These are phyloP conservation scores for Fusarium dlaminii DNA, from an alignment of 2,329 filamentous ascomycete genomes.

Conservation along the genomic window DNA sequence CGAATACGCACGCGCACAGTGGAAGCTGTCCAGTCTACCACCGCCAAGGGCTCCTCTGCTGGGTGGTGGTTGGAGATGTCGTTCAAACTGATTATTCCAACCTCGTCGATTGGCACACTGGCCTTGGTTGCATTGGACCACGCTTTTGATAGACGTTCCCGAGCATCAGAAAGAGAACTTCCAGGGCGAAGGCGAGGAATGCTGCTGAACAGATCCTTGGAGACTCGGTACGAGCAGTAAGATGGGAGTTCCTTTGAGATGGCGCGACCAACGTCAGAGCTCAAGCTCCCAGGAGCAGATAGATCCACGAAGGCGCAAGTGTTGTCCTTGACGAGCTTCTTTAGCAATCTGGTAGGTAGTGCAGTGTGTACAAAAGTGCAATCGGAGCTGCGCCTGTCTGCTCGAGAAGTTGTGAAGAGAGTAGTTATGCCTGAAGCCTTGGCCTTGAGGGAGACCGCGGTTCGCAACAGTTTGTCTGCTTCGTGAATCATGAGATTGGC, in stretches of 20 bases:
- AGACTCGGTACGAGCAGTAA: not conserved
- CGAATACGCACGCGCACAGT: not conserved
- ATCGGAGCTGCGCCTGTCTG: not conserved
- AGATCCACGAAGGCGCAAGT: not conserved
- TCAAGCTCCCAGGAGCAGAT: not conserved
- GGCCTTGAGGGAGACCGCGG: not conserved
- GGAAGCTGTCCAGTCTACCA: not conserved
- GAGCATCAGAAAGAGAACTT: not conserved
- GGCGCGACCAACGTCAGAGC: not conserved
- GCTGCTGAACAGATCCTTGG: not conserved
- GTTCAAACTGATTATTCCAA: not conserved
- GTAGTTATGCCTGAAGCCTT: not conserved
- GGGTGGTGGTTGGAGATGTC: not conserved
- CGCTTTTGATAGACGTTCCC: not conserved
- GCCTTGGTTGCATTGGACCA: not conserved
- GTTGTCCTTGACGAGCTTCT: not conserved
- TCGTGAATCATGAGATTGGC: not conserved
- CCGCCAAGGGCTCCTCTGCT: not conserved
- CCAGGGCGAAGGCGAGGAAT: not conserved
- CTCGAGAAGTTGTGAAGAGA: not conserved
- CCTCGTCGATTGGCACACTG: not conserved
- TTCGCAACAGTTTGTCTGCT: not conserved
- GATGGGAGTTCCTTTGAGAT: not conserved
- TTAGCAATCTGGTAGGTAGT: not conserved
- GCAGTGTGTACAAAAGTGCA: not conserved